Evolutionary conservation across 768 basidiomycete species (phyloP).

Genomic region (Pulveroboletus sp.): DNA sequence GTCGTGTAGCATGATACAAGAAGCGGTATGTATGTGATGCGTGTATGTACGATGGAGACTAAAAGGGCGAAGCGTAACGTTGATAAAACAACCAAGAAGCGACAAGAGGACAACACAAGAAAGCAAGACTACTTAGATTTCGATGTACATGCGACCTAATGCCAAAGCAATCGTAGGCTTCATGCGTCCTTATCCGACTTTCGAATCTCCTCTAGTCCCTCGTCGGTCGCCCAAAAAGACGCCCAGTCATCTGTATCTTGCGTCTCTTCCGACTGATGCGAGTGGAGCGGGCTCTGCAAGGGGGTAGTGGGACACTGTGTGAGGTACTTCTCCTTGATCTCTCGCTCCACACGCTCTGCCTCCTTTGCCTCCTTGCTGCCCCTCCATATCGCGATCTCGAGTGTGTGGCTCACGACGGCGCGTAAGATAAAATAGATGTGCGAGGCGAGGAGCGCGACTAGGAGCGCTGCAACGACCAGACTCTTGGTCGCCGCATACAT

Average conservation of each 20-base stretch:
- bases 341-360: constrained; percentile 51
- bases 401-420: constrained; percentile 56
- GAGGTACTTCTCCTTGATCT: constrained; percentile 45
- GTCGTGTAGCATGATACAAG: neutral
- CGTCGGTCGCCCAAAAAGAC: constrained; percentile 68
- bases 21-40: neutral
- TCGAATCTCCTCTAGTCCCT: constrained; percentile 69
- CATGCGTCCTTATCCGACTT: constrained; percentile 60
- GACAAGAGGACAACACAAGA: no score
- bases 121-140: neutral
- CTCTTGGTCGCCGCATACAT: constrained; percentile 40
- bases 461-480: constrained; percentile 56
- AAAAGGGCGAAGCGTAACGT: neutral
- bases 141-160: no score
- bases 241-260: constrained; percentile 27
- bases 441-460: constrained; percentile 78
- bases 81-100: no score
- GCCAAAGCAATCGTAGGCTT: neutral
- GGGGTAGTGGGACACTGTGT: constrained; percentile 15
- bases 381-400: constrained; percentile 76
- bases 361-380: constrained; percentile 63
- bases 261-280: neutral
- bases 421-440: constrained; percentile 79
- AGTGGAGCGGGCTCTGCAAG: neutral
- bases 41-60: neutral